Percentiles rank a stretch among this genome's conserved stretches.
phyloP scores from a whole-genome alignment of 1,284 basidiomycete genomes.

The Taiwanofungus camphoratus region DNA sequence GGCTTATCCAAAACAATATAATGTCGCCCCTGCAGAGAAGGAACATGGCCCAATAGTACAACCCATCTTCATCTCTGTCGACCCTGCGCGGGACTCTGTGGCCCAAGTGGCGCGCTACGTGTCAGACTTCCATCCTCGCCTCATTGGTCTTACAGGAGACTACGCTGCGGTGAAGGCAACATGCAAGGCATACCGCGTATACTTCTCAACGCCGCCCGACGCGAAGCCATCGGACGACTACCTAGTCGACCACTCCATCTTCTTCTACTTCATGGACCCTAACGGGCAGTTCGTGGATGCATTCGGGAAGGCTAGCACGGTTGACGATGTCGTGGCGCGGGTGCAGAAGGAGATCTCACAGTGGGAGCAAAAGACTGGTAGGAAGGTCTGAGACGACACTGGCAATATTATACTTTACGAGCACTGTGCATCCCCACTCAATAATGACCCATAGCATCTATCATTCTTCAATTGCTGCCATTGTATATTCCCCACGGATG shows the following conservation, averaged over 20 bases:
- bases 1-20: conserved; percentile 1
- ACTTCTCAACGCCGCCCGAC: conserved; percentile 95
- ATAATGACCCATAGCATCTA: too few relatives aligned
- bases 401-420: neutral
- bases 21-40: conserved; percentile 45
- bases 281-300: conserved; percentile 94
- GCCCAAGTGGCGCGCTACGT: conserved; percentile 56
- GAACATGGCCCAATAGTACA: conserved; percentile 60
- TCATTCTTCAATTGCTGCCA: too few relatives aligned
- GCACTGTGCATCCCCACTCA: too few relatives aligned
- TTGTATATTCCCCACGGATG: too few relatives aligned
- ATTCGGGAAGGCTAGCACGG: conserved; percentile 81
- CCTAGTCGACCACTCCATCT: conserved; percentile 95
- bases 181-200: conserved; percentile 96
- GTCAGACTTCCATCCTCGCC: conserved; percentile 86
- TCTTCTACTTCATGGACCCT: conserved; percentile 99
- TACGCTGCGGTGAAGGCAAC: conserved; percentile 84
- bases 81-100: conserved; percentile 87
- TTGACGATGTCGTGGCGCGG: conserved; percentile 64
- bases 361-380: conserved; percentile 44
- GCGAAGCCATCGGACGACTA: conserved; percentile 89
- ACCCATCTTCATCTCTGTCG: conserved; percentile 93
- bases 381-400: conserved; percentile 22
- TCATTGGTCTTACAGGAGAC: conserved; percentile 84
- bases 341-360: conserved; percentile 52